These are phyloP conservation scores for Peronospora destructor DNA, from an alignment of 352 stramenopile species.

Conservation along the genomic window DNA sequence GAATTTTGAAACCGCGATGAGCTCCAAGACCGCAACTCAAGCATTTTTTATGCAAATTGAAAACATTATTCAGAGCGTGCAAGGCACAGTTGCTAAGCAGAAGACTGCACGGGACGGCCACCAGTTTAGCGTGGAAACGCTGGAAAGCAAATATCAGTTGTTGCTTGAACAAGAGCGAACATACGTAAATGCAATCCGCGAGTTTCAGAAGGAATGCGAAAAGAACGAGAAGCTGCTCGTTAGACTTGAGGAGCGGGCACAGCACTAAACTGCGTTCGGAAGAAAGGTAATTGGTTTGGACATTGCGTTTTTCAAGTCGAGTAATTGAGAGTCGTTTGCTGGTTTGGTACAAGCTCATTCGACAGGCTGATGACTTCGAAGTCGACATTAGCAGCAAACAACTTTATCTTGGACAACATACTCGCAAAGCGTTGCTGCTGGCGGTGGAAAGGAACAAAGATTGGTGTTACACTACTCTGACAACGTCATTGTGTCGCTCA, in stretches of 20 bases:
- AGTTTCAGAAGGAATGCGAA: slow-evolving; percentile 87
- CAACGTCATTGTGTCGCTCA: no score
- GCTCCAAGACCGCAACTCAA: slow-evolving; percentile 44
- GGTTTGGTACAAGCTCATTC: no score
- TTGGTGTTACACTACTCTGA: no score
- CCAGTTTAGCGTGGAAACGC: slow-evolving; percentile 41
- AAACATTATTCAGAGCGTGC: slow-evolving; percentile 57
- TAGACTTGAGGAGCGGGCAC: slow-evolving; percentile 10
- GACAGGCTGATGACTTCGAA: no score
- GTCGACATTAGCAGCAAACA: no score
- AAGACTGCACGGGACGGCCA: slow-evolving; percentile 35
- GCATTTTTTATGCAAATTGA: slow-evolving; percentile 79
- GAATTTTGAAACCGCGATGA: slow-evolving; percentile 79
- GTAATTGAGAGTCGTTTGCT: background rate
- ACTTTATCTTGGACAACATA: no score
- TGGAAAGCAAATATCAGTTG: slow-evolving; percentile 76
- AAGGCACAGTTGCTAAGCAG: slow-evolving; percentile 48
- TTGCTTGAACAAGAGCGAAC: slow-evolving; percentile 65
- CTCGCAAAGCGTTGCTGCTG: no score
- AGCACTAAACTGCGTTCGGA: slow-evolving; percentile 2
- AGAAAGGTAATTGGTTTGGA: background rate
- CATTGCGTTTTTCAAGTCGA: background rate
- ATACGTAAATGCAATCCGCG: slow-evolving; percentile 81
- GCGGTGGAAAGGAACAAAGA: no score
- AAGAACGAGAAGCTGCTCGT: slow-evolving; percentile 66